Percentiles rank a stretch among this genome's conserved stretches.
phyloP scores from a whole-genome alignment of 352 stramenopile species.

The Hyaloperonospora arabidopsidis region DNA sequence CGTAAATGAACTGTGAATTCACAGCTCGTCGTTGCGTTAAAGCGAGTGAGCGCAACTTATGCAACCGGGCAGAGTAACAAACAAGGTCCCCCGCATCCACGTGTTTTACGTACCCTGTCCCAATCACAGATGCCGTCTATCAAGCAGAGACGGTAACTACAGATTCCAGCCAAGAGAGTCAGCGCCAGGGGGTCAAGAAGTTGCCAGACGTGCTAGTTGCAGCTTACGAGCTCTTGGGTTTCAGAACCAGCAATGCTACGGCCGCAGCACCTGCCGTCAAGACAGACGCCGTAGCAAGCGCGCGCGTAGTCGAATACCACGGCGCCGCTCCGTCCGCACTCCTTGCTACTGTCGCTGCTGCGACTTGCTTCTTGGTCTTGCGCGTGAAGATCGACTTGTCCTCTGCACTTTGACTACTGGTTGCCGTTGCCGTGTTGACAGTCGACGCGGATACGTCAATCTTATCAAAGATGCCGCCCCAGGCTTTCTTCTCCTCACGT shows the following conservation, averaged over 20 bases:
- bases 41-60: constrained; percentile 16
- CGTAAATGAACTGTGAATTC: constrained; percentile 17
- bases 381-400: constrained; percentile 71
- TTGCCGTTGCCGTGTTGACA: constrained; percentile 13
- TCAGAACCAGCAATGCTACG: constrained; percentile 49
- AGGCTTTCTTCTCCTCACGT: constrained; percentile 67
- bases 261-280: constrained; percentile 63
- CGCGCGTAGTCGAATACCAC: constrained; percentile 59
- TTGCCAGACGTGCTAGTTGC: neutral
- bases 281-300: constrained; percentile 54
- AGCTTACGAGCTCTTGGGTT: constrained; percentile 45
- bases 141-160: constrained; percentile 2
- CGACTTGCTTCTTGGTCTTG: constrained; percentile 42
- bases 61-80: constrained; percentile 5
- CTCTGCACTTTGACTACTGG: constrained; percentile 18
- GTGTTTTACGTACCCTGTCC: constrained; percentile 18
- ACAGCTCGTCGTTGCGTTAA: constrained; percentile 12
- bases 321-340: constrained; percentile 19
- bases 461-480: constrained; percentile 74
- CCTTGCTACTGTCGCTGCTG: constrained; percentile 12
- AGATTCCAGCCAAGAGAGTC: constrained; percentile 15
- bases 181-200: constrained; percentile 20
- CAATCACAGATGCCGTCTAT: constrained; percentile 22
- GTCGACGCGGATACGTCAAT: constrained; percentile 25
- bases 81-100: constrained; percentile 14